Base-by-base conservation (phyloP, 2,329 filamentous ascomycete species). In the Lizonia empirigonia region DNA sequence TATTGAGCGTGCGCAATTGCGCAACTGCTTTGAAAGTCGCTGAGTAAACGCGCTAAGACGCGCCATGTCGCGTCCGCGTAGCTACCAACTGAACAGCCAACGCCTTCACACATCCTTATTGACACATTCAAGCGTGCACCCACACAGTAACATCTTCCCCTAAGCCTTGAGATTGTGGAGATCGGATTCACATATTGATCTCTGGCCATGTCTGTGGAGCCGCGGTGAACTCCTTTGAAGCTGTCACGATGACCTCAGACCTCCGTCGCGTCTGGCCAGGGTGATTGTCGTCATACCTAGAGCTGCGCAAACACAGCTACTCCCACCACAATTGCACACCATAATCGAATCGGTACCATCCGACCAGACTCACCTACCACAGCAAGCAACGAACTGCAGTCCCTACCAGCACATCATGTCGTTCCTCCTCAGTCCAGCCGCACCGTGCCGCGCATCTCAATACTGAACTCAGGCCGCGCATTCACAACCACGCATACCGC, bases 221-320 rank as follows among this genome's bases (percentile, higher is more conserved):
- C 23, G 41, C 22, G 33, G 30, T 13, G 41, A 2, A 16, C 7
- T 6, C 15, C 4, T 5, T 35, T 33, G 39, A 53, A 27, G 45
- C 37, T 30, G 59, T 63, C 51, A 63, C 45, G 13, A 60, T 63
- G 59, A 60, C 53, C 52, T 62, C 50, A 62, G 44, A 44, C 44
- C 30, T 29, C 27, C 39, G 32, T 35, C 16, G 44, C 27, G 33
- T 22, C 44, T 41, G n/a, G 27, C 12, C 19, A 24, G 16, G 37
- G 23, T 39, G 29, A 30, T 44, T 30, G 16, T 23, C 39, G 46
- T 47, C 44, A 36, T 46, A 20, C 7, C 20, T 39, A 15, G 19
- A 44, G 22, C 19, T 22, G 5, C 16, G 19, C 35, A 46, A 36
- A 15, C 24, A 19, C 6, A 18, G 18, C 32, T 9, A 22, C 5